Base-by-base conservation (phyloP, 371 early-diverging fungal species). In the Mucor racemosus region DNA sequence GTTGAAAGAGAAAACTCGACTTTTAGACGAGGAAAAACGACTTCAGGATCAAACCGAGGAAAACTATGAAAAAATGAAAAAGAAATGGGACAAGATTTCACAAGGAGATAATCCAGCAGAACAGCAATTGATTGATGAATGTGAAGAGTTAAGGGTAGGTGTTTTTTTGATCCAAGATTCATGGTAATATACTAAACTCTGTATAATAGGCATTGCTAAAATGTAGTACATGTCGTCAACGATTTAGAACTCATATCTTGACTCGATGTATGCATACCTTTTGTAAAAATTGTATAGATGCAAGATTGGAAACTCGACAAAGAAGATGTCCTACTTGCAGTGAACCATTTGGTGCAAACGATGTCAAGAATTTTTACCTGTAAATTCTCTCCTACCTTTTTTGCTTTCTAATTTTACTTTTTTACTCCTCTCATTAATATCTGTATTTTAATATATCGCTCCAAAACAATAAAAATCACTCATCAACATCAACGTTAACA, bases 241-340 rank as follows among this genome's bases (percentile, higher is more conserved):
- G 92, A 55, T 92, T 97, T 79, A 97, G 97, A 80, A 87, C 88
- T 35, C 93, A 92, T 74, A 89, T 91, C 5, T 77, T 99, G 2
- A 63, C 86, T 64, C 86, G 92, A 21, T 99, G 99, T 76, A 96
- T 96, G 98, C 99, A 99, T 74, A 92, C 92, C 17, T 98, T 99
- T 76, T 99, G 98, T 84, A 94, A 95, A 73, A 88, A 88, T 33
- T 99, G 99, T 74, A 86, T 99, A 46, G 94, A 99, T 66, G 85
- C 86, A 38, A 87, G 96, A 67, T 82, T 94, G 68, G 95, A 94
- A 68, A 93, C 93, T 11, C 88, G 99, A 15, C 97, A 97, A 76
- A 91, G 99, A 81, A 97, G 98, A 74, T 99, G 99, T 81, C 99
- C 99, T 7, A 92, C 88, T 7, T 99, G 99, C 78, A 92, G 92